phyloP scores from a whole-genome alignment of 2,329 filamentous ascomycete genomes.

The Pseudogymnoascus sp. region DNA sequence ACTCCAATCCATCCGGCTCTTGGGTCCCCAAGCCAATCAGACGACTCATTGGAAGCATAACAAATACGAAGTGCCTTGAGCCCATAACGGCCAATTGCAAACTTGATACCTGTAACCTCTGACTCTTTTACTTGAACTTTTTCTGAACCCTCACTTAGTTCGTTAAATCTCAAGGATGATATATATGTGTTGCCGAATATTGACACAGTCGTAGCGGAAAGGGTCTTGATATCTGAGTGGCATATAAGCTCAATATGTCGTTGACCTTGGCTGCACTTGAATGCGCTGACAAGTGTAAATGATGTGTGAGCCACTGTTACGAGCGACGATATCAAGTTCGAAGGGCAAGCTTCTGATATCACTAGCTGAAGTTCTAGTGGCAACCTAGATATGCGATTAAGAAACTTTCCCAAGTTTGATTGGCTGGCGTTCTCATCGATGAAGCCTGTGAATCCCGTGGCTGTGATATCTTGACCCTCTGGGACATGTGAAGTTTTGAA shows the following conservation, averaged over 20 bases:
- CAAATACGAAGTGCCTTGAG: constrained; percentile 6
- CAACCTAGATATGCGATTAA: neutral
- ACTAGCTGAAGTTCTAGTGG: neutral
- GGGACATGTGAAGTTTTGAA: neutral
- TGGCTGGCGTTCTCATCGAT: neutral
- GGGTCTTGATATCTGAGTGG: neutral
- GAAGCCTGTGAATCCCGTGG: neutral
- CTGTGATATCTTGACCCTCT: neutral
- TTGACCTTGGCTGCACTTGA: neutral
- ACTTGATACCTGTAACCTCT: neutral
- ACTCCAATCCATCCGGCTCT: constrained; percentile 4
- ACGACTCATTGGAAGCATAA: neutral
- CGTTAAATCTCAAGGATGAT: constrained; percentile 7
- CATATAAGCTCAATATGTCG: neutral
- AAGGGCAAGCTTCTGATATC: constrained; percentile 1
- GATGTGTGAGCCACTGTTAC: neutral
- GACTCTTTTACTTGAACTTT: neutral
- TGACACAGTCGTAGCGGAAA: neutral
- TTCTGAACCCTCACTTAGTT: neutral
- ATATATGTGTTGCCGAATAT: constrained; percentile 12
- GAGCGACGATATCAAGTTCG: constrained; percentile 1
- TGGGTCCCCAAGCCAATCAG: constrained; percentile 10
- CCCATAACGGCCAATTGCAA: constrained; percentile 10
- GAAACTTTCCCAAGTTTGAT: neutral
- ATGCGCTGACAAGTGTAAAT: neutral